phyloP scores from a whole-genome alignment of 768 basidiomycete species.

The Amanita jacksonii region DNA sequence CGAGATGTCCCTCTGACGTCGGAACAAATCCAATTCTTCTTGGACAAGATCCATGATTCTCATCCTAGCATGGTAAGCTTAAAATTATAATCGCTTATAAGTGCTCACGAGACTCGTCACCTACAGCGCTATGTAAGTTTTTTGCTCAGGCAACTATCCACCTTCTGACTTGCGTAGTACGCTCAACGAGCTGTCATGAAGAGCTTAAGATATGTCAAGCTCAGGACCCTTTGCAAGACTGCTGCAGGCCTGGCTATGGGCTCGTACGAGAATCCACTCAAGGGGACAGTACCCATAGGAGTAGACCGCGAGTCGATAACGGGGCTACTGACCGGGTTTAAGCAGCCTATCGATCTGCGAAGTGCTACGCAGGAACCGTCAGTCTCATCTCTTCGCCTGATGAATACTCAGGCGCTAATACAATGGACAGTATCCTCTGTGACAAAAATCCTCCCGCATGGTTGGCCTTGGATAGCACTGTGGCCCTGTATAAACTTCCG shows the following conservation, averaged over 20 bases:
- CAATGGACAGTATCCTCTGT: constrained; percentile 33
- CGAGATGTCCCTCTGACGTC: constrained; percentile 46
- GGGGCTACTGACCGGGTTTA: constrained; percentile 48
- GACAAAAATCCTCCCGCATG: constrained; percentile 59
- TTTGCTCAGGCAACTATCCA: constrained; percentile 31
- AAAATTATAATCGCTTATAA: neutral
- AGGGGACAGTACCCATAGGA: constrained; percentile 36
- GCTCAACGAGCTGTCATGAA: constrained; percentile 72
- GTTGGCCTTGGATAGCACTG: constrained; percentile 48
- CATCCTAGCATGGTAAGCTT: constrained; percentile 56
- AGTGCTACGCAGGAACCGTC: constrained; percentile 32
- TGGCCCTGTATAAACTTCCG: constrained; percentile 39
- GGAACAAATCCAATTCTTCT: constrained; percentile 44
- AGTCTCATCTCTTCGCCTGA: constrained; percentile 15
- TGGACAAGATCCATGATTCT: constrained; percentile 50
- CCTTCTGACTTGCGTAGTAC: constrained; percentile 36
- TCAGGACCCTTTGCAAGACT: constrained; percentile 58
- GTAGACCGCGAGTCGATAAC: constrained; percentile 44
- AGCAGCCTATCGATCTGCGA: constrained; percentile 32
- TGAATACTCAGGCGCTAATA: neutral
- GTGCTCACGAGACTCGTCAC: constrained; percentile 5
- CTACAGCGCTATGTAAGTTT: constrained; percentile 29
- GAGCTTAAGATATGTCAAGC: constrained; percentile 64
- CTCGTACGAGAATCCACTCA: constrained; percentile 59
- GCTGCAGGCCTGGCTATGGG: constrained; percentile 52